Conservation (phyloP, 129 eudicot species). For the Glebionis coronaria region DNA sequence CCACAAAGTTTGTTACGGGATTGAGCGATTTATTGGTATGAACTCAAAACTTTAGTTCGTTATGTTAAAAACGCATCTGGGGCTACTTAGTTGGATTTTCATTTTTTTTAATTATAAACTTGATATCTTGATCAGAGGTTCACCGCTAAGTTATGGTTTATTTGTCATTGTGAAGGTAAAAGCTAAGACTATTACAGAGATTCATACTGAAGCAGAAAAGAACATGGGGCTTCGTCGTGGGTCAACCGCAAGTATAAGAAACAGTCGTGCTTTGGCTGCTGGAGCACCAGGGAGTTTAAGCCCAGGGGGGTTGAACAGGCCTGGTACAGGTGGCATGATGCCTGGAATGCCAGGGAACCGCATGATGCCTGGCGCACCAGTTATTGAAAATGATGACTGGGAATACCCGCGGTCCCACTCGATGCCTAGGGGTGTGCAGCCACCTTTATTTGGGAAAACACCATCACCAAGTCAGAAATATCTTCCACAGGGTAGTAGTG, state of each 20-base stretch:
- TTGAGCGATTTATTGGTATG: no score
- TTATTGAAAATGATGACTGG: conserved; percentile 73
- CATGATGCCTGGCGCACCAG: conserved; percentile 91
- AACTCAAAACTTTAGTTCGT: no score
- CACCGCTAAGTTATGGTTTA: neutral
- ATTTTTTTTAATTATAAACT: no score
- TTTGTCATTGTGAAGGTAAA: conserved; percentile 45
- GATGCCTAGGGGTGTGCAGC: conserved; percentile 60
- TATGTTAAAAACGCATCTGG: no score
- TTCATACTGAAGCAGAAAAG: conserved; percentile 82
- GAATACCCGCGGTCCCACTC: conserved; percentile 63
- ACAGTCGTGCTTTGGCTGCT: conserved; percentile 48
- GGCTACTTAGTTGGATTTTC: no score
- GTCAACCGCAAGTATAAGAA: conserved; percentile 71
- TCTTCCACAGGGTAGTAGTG: conserved; percentile 80
- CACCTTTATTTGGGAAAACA: conserved; percentile 48
- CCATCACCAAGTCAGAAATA: conserved; percentile 52
- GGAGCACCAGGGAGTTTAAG: conserved; percentile 52
- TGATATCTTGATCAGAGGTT: no score
- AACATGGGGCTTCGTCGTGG: conserved; percentile 71
- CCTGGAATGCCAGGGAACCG: conserved; percentile 95
- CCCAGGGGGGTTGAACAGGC: conserved; percentile 63
- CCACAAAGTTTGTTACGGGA: no score
- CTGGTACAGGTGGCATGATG: conserved; percentile 91
- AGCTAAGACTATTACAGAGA: conserved; percentile 81